Conservation (phyloP, 441 rosid genomes). For the Melastoma candidum region DNA sequence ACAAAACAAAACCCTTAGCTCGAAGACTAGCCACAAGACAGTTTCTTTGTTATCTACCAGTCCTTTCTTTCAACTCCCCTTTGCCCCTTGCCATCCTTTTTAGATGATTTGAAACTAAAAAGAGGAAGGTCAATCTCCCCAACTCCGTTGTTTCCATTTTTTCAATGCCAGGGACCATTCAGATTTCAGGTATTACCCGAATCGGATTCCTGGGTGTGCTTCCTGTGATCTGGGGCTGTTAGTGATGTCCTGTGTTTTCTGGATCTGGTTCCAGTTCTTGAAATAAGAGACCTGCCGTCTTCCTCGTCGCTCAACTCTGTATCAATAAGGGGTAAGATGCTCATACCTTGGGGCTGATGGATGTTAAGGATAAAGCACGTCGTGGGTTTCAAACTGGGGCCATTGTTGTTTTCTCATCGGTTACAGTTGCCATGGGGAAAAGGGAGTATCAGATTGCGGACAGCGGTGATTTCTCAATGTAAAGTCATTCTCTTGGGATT, state of each 20-base stretch:
- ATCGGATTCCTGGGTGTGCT: too few relatives aligned
- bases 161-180: slow-evolving; percentile 87
- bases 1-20: too few relatives aligned
- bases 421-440: slow-evolving; percentile 80
- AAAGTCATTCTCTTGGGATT: slow-evolving; percentile 23
- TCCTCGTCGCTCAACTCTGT: slow-evolving; percentile 32
- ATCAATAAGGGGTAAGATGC: slow-evolving; percentile 49
- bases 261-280: slow-evolving; percentile 43
- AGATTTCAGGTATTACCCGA: slow-evolving; percentile 62
- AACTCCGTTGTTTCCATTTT: not conserved
- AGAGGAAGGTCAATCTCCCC: too few relatives aligned
- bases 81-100: too few relatives aligned
- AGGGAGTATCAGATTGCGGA: slow-evolving; percentile 46
- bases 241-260: not conserved
- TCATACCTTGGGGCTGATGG: slow-evolving; percentile 4
- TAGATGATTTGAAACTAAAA: too few relatives aligned
- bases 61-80: too few relatives aligned
- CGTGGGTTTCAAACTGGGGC: not conserved
- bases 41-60: too few relatives aligned
- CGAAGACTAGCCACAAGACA: too few relatives aligned
- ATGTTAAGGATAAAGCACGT: not conserved
- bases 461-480: slow-evolving; percentile 80
- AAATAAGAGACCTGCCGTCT: slow-evolving; percentile 40
- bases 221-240: too few relatives aligned
- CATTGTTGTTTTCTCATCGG: slow-evolving; percentile 1